These are phyloP conservation scores for Jamesozyma gamospora DNA, from an alignment of 805 yeast species.

Conservation along the genomic window DNA sequence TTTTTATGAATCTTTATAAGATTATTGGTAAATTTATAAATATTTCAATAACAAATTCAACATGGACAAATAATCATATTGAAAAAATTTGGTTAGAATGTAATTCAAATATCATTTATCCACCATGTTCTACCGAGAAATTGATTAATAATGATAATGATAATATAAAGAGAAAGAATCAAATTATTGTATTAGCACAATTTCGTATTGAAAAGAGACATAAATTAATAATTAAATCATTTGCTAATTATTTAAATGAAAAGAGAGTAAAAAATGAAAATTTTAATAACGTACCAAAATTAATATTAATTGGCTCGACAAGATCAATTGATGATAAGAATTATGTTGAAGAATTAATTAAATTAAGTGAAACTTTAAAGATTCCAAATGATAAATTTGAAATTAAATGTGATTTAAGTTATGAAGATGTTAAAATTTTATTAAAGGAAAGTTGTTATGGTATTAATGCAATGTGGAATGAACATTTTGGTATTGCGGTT, in stretches of 20 bases:
- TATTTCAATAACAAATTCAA: conserved; percentile 65
- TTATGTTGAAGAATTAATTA: conserved; percentile 43
- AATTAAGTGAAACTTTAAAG: conserved; percentile 32
- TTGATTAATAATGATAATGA: conserved; percentile 23
- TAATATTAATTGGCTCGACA: conserved; percentile 78
- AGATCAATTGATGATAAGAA: conserved; percentile 57
- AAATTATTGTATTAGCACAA: conserved; percentile 57
- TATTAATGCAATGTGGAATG: conserved; percentile 97
- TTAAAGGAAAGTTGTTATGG: conserved; percentile 60
- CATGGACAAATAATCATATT: conserved; percentile 86
- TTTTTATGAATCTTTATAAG: conserved; percentile 53
- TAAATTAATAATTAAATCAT: conserved; percentile 54
- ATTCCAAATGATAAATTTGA: conserved; percentile 36
- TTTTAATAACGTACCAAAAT: conserved; percentile 45
- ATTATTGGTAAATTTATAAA: conserved; percentile 58
- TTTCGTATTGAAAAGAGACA: conserved; percentile 95
- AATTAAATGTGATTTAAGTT: conserved; percentile 67
- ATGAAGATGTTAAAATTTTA: conserved; percentile 46
- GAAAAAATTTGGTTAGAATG: conserved; percentile 49
- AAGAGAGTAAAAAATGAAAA: conserved; percentile 1
- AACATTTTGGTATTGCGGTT: conserved; percentile 95
- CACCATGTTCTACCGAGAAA: conserved; percentile 77
- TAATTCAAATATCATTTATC: conserved; percentile 50
- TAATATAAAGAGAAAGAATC: conserved; percentile 24
- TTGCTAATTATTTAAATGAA: conserved; percentile 39